Evolutionary conservation across 768 basidiomycete genomes (phyloP).

Genomic region (Collybiopsis confluens): DNA sequence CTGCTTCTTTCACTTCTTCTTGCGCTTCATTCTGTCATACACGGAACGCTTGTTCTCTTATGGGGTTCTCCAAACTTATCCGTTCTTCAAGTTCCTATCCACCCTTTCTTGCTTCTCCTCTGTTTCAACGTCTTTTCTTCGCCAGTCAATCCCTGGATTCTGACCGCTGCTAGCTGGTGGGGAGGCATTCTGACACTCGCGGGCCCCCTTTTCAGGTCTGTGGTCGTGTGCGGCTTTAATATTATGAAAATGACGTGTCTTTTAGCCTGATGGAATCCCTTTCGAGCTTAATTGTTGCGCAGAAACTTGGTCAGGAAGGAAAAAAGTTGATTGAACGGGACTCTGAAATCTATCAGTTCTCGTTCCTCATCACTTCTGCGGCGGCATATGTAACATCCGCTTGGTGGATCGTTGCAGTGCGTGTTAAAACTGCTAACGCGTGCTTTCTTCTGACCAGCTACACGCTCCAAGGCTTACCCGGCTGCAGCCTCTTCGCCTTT

Average conservation of each 20-base stretch:
- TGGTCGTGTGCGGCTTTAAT: not conserved
- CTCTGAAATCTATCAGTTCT: conserved; percentile 75
- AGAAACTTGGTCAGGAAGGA: conserved; percentile 75
- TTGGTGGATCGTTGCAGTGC: conserved; percentile 81
- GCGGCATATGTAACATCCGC: conserved; percentile 77
- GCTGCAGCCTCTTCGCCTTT: conserved; percentile 79
- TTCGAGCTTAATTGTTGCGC: conserved; percentile 77
- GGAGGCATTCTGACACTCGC: conserved; percentile 64
- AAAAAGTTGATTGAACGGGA: conserved; percentile 64
- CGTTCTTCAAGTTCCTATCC: conserved; percentile 80
- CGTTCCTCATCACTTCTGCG: conserved; percentile 70
- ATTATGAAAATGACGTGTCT: conserved; percentile 17
- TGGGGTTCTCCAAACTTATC: conserved; percentile 71
- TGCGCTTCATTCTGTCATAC: conserved; percentile 72
- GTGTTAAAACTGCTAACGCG: conserved; percentile 24
- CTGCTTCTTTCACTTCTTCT: conserved; percentile 77
- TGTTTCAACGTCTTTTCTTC: conserved; percentile 83
- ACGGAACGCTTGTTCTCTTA: conserved; percentile 71
- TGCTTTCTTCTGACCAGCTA: conserved; percentile 11
- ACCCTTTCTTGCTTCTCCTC: conserved; percentile 80
- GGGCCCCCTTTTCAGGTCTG: conserved; percentile 37
- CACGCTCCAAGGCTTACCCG: conserved; percentile 61
- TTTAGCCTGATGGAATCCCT: conserved; percentile 83
- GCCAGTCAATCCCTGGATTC: conserved; percentile 52
- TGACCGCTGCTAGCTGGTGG: conserved; percentile 65